Evolutionary conservation across 2,329 filamentous ascomycete species (phyloP), one percentile per base, ranked within the genome.

Genomic region (Penicillium fuscoglaucum): DNA sequence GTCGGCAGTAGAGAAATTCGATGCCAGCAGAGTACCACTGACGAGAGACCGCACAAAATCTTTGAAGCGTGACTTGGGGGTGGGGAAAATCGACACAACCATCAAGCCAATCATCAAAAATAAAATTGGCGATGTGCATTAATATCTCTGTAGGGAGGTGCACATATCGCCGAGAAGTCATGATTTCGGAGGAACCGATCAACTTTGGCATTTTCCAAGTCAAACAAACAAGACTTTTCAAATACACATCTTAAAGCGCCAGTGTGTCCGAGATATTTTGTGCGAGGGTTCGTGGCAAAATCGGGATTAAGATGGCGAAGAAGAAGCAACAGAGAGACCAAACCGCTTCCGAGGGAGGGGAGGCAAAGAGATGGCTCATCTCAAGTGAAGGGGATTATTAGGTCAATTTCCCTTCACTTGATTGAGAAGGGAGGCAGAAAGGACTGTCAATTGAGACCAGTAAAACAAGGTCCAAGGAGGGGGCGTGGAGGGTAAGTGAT

Each of bases 21-120:
- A 85, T 74, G 0, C 80, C 78, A 13, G 79, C 78, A 5, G 77
- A 74, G 66, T 87, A 85, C 84, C 84, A 87, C 61, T 84, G 80
- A 31, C 76, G 79, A 4, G 77, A 82, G 6, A 84, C 73, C 8
- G 83, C 73, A 64, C 82, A 83, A 68, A 83, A 84, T 4, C 77
- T 76, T 54, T 79, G 75, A 17, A 88, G 73, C 2, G 76, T 75
- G 8, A 61, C 49, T 68, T 87, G 29, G 4, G 4, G 10, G 10
- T 12, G 10, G 10, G 29, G 10, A 31, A 31, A 2, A 31, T 31
- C 4, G 29, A 1, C 10, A 12, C 5, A 10, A 1, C 4, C 4
- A 31, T 31, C 10, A 31, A 5, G 4, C 39, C 39, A 39, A 17
- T 31, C 12, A 24, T 31, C n/a, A n/a, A 31, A 29, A 24, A 57